Base-by-base conservation (phyloP, 2,329 filamentous ascomycete genomes). In the Clonostachys solani region DNA sequence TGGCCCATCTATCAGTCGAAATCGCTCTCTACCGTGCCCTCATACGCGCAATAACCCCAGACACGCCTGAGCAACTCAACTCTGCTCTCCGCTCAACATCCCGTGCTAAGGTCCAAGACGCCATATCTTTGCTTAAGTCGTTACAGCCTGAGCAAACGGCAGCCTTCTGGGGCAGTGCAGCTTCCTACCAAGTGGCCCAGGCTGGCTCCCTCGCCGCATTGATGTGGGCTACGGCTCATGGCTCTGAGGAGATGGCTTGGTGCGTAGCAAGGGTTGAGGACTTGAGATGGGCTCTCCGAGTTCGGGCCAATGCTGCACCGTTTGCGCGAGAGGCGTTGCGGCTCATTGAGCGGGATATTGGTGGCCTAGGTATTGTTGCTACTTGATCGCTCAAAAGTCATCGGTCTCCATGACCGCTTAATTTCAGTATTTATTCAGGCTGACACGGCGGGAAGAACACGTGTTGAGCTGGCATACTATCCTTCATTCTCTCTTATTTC, bases 21-120 rank as follows among this genome's bases (percentile, higher is more conserved):
- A 68, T 71, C 38, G 66, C 67, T 34, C 60, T 72, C 3, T 70
- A 72, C 54, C 65, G 68, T 7, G 64, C 66, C 3, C 68, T 73
- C 52, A 59, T 73, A 6, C 58, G 69, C 61, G 43, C 46, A 49
- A 43, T 40, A 9, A 40, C 43, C 45, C 40, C 43, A n/a, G 16
- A 40, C 17, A 38, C 43, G 15, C 45, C 34, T 8, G 16, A 42
- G 6, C 40, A 49, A 13, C 46, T 48, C 33, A 49, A 46, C 43
- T 49, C 16, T 34, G 51, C 46, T 38, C 48, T 43, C 34, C 54
- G 44, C 10, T 43, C 43, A 12, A 60, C 60, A 15, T 61, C 63
- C 9, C 57, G 58, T 9, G 58, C 60, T 29, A 52, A 60, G 2
- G 61, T 64, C 44, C 58, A 59, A n/a, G 49, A 49, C 2, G 61